Evolutionary conservation across 768 basidiomycete species (phyloP), one percentile per base, ranked within the genome.

Genomic region (Termitomyces sp.): DNA sequence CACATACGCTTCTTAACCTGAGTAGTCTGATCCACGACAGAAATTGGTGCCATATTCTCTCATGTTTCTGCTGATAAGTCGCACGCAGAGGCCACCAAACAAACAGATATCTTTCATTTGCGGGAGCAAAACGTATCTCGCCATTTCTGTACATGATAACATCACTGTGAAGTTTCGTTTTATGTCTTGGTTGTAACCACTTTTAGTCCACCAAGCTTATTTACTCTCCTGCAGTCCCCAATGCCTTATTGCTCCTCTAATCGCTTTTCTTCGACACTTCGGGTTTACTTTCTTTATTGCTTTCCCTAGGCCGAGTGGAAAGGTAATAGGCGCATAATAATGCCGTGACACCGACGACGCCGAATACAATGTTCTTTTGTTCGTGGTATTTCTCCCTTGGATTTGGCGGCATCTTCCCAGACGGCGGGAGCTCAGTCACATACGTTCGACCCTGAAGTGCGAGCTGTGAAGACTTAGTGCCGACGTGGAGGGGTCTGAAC

Each of bases 371-470:
- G 18, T 36, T 47, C 26, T 37, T 36, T 16, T 56, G 47, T 49
- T 56, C 34, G 13, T 41, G 13, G 4, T 2, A 28, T 41, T 41
- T 56, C 39, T 56, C 55, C 39, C 37, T 48, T 18, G 37, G 55
- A 56, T 49, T 56, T 8, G 29, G 39, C n/a, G 55, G 48, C 31
- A 56, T 49, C 28, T 56, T 49, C 5, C 55, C 55, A 18, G 55
- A 56, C 3, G 47, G 36, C 10, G 55, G 55, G 24, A 56, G 6
- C 28, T 56, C 55, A 22, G 55, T 49, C 12, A 28, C 36, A 12
- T 49, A 56, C 0, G 26, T 26, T 39, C 51, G 36, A n/a, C 36
- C 24, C 36, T 51, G 1, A 6, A 5, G 16, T 26, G 16, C 10
- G 5, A 10, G 8, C n/a, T n/a, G n/a, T n/a, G n/a, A n/a, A n/a